These are phyloP conservation scores for Mucor ambiguus DNA, from an alignment of 371 early-diverging fungal genomes.

Conservation along the genomic window DNA sequence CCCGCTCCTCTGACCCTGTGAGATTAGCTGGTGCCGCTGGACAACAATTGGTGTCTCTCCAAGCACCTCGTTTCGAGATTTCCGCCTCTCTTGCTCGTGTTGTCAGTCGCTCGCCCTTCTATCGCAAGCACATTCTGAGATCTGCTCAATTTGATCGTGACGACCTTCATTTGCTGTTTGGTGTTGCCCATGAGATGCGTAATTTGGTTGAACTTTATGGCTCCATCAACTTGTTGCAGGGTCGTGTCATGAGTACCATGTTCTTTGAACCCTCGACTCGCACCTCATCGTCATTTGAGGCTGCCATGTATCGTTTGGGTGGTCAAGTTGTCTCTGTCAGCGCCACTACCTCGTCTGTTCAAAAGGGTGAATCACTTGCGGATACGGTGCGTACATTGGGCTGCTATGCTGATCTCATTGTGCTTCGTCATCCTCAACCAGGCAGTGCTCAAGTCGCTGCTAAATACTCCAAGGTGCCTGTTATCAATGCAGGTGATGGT, in stretches of 20 bases:
- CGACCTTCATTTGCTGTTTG: conserved; percentile 92
- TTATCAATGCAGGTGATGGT: conserved; percentile 98
- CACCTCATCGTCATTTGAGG: conserved; percentile 90
- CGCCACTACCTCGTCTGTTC: conserved; percentile 82
- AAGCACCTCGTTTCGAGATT: conserved; percentile 46
- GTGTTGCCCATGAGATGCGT: conserved; percentile 96
- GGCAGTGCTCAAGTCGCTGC: conserved; percentile 86
- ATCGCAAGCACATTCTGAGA: conserved; percentile 86
- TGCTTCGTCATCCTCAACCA: conserved; percentile 92
- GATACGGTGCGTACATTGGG: conserved; percentile 96
- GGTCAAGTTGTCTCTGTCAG: conserved; percentile 88
- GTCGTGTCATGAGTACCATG: conserved; percentile 91
- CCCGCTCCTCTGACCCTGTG: conserved; percentile 27
- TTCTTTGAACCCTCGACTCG: conserved; percentile 98
- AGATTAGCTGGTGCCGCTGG: conserved; percentile 44
- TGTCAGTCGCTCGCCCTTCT: conserved; percentile 86
- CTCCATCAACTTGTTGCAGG: conserved; percentile 77
- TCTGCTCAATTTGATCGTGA: conserved; percentile 89
- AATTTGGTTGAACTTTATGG: conserved; percentile 90
- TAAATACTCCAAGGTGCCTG: conserved; percentile 86
- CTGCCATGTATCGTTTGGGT: conserved; percentile 94
- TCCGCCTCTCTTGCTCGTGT: conserved; percentile 68
- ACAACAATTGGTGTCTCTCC: conserved; percentile 40
- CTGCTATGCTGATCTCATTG: conserved; percentile 90
- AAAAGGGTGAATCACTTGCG: conserved; percentile 93